Evolutionary conservation across 305 asterid genomes (phyloP).

Genomic region (Fraxinus angustifolia): DNA sequence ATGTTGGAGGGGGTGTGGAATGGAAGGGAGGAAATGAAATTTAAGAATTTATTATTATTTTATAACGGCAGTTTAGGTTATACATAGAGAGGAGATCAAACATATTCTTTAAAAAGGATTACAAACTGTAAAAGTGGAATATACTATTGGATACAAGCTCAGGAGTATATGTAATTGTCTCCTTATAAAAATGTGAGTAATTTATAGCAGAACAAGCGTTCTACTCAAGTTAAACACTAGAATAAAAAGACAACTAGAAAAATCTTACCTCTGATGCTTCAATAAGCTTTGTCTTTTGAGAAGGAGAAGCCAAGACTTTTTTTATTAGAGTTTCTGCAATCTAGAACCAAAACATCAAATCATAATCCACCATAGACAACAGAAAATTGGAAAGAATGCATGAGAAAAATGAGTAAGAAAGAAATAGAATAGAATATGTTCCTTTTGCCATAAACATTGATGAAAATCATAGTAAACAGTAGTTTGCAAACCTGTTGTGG

Average conservation of each 20-base stretch:
- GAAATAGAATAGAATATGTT: neutral
- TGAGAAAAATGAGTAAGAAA: neutral
- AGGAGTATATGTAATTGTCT: neutral
- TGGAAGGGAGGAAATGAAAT: neutral
- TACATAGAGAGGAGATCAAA: neutral
- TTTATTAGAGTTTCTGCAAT: constrained; percentile 70
- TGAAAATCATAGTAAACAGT: neutral
- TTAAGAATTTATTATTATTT: neutral
- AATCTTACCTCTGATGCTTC: constrained; percentile 65
- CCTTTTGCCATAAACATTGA: neutral
- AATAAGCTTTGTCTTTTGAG: constrained; percentile 80
- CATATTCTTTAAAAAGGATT: neutral
- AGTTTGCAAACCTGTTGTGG: constrained; percentile 61
- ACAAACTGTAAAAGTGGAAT: neutral
- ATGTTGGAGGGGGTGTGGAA: neutral
- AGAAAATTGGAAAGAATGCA: neutral
- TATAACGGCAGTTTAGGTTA: neutral
- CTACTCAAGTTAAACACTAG: neutral
- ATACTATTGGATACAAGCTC: neutral
- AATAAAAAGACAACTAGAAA: neutral
- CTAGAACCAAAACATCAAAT: constrained; percentile 34
- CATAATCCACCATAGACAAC: neutral
- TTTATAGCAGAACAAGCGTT: neutral
- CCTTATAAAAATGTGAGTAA: neutral
- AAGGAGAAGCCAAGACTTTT: constrained; percentile 75